Base-by-base conservation (phyloP, 495 filamentous ascomycete species). In the Copromyces sp. region DNA sequence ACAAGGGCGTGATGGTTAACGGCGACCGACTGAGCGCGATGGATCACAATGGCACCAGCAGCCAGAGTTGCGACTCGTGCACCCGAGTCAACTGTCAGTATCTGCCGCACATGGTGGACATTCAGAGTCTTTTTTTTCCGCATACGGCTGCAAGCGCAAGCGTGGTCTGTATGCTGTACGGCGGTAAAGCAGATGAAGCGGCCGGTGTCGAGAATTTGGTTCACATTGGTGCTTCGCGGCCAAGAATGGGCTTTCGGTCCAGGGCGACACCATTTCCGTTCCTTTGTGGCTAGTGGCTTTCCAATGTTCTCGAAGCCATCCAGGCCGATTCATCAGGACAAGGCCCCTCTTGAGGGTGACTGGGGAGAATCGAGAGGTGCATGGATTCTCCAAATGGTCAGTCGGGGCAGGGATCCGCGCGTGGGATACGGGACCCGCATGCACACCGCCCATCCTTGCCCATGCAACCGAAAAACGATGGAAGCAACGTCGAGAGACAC, bases 391-490 rank as follows among this genome's bases (percentile, higher is more conserved):
- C 76, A 76, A 73, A 72, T 72, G 74, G 38, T 68, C 41, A 70
- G 72, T 69, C 73, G 71, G 35, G 69, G 53, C 42, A 74, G 70
- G 70, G 72, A 69, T 69, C 39, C 17, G 75, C 24, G 72, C 32
- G 70, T 45, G 70, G 68, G 40, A 38, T 45, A 65, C 47, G 71
- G 69, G 41, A 70, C 74, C 75, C 76, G 59, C 73, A 47, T 71
- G 24, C 75, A 77, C 79, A 79, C 76, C 75, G 79, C 77, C 77
- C 76, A 65, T 65, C 71, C 79, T 75, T 78, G 75, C 78, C 77
- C 74, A 42, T 79, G 75, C 76, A 68, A 68, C 14, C 72, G 73
- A 71, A 59, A 45, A 74, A 53, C 53, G 53, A 35, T 35, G 72
- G 70, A 72, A 78, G 70, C n/a, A 69, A 20, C 39, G 17, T 35